phyloP scores from a whole-genome alignment of 2,329 filamentous ascomycete species.

The Diaporthe aspalathi region DNA sequence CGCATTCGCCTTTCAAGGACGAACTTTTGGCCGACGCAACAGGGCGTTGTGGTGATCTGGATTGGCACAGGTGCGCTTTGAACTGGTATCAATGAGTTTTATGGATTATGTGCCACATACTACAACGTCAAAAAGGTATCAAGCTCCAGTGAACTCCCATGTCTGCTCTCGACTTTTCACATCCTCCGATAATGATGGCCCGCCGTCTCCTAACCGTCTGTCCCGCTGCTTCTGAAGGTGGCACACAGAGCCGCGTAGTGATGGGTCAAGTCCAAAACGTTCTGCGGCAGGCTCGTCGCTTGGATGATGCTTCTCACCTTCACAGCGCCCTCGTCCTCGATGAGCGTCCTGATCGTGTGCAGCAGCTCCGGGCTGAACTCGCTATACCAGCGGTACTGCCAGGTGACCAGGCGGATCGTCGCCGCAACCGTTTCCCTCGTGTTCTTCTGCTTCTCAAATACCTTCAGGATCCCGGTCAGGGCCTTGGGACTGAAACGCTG shows the following conservation, averaged over 20 bases:
- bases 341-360: conserved; percentile 87
- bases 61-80: background rate
- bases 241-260: conserved; percentile 96
- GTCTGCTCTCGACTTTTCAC: conserved; percentile 14
- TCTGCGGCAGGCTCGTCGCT: conserved; percentile 91
- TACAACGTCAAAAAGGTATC: conserved; percentile 36
- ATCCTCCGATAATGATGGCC: background rate
- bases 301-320: conserved; percentile 98
- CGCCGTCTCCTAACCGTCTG: conserved; percentile 73
- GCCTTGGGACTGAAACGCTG: conserved; percentile 95
- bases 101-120: conserved; percentile 18
- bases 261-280: conserved; percentile 93
- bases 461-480: conserved; percentile 83
- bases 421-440: conserved; percentile 84
- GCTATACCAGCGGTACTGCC: conserved; percentile 99
- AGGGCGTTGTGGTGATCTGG: background rate
- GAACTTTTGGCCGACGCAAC: background rate
- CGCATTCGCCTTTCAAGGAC: background rate
- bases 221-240: conserved; percentile 93
- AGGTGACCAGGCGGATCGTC: conserved; percentile 92
- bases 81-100: conserved; percentile 27
- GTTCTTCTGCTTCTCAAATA: conserved; percentile 82
- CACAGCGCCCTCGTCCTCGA: conserved; percentile 96
- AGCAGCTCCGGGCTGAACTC: conserved; percentile 96
- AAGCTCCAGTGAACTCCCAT: conserved; percentile 31